Evolutionary conservation across 352 stramenopile species (phyloP), one percentile per base, ranked within the genome.

Genomic region (Phytophthora kernoviae): DNA sequence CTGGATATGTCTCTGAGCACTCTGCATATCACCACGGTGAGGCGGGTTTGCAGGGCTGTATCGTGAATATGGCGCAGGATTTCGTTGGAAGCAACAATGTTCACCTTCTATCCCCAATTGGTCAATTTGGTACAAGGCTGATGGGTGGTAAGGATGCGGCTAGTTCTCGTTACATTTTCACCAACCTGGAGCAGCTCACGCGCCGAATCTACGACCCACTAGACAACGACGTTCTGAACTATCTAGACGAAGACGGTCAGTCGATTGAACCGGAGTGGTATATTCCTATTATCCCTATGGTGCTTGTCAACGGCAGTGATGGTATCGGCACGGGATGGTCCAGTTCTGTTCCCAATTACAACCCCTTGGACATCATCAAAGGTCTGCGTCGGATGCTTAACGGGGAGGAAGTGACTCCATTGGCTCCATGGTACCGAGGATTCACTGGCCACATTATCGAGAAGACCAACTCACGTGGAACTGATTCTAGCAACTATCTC

Each of bases 81-180:
- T 99, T 98, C 74, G 94, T 99, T 22, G 97, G 97, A 20, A 98
- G 96, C 53, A 99, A 99, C 75, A 99, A 99, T 72, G 82, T 99
- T 9, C 96, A 98, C 54, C 79, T 99, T 9, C 73, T 99, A 14
- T 93, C 88, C 4, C 97, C 97, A 4, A 96, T 91, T 37, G 97
- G 97, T 57, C 97, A 99, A 71, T 99, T 99, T 54, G 97, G 97
- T 77, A 98, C 96, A 32, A 84, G 98, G 41, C 75, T 99, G 18
- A 91, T 97, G 65, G 97, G 98, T 41, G 98, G 98, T 43, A 98
- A 98, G 68, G 98, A 99, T 80, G 76, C 91, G 0, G 91, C 94
- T 33, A 96, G 84, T 26, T 65, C 92, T 81, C 88, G 94, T 94
- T 98, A 98, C 52, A 96, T 98, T 65, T 98, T 97, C 68, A 98